A percentile compares a stretch with the other conserved stretches of the same genome.
These are phyloP conservation scores for Linaria vulgaris DNA, from an alignment of 257 asterid species.

Conservation along the genomic window DNA sequence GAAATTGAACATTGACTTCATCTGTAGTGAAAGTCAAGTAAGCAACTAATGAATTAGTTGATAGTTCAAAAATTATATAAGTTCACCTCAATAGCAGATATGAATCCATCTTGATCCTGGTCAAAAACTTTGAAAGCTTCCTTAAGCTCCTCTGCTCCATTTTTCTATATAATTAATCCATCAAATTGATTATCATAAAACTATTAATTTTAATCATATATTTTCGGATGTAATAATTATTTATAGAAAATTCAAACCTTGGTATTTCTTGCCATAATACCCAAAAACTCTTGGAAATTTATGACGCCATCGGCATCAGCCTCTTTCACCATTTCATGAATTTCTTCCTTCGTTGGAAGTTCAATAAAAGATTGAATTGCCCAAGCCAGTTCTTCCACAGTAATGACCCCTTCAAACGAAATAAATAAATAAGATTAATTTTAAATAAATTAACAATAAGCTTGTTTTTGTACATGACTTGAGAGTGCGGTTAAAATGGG, in stretches of 20 bases:
- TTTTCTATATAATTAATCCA: constrained; percentile 40
- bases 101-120: constrained; percentile 84
- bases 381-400: constrained; percentile 56
- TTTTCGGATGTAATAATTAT: neutral
- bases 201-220: neutral
- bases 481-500: too few relatives aligned
- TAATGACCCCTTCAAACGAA: constrained; percentile 51
- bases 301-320: constrained; percentile 57
- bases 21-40: neutral
- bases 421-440: too few relatives aligned
- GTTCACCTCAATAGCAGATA: constrained; percentile 67
- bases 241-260: constrained; percentile 36
- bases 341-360: constrained; percentile 65
- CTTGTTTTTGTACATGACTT: too few relatives aligned
- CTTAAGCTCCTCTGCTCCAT: constrained; percentile 61
- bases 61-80: too few relatives aligned
- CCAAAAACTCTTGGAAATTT: constrained; percentile 62
- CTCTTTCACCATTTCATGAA: constrained; percentile 65
- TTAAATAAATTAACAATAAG: neutral
- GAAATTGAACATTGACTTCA: neutral
- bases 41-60: neutral
- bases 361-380: constrained; percentile 62
- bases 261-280: constrained; percentile 59
- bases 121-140: constrained; percentile 88
- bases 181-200: neutral